Percentiles rank a stretch among this genome's conserved stretches.
Evolutionary conservation across 495 filamentous ascomycete species (phyloP).

Genomic region (Recurvomyces mirabilis): DNA sequence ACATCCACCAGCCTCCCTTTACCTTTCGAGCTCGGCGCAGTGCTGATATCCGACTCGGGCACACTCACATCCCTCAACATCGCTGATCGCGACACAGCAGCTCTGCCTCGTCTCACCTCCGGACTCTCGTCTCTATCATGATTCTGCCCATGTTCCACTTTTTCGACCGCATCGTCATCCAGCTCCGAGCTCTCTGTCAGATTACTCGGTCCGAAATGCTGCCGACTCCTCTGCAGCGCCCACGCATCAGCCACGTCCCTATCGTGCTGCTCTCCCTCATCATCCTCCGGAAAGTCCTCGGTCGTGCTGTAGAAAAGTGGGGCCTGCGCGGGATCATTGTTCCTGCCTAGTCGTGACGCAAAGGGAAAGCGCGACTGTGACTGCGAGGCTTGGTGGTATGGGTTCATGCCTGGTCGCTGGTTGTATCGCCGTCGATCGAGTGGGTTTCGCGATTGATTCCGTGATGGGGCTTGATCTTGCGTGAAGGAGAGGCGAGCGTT

Average conservation of each 20-base stretch:
- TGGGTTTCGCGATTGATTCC: slow-evolving; percentile 34
- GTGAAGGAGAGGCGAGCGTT: slow-evolving; percentile 70
- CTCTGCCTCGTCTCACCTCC: slow-evolving; percentile 23
- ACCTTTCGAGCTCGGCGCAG: slow-evolving; percentile 41
- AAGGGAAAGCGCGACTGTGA: slow-evolving; percentile 71
- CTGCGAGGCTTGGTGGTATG: slow-evolving; percentile 46
- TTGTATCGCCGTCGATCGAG: slow-evolving; percentile 40
- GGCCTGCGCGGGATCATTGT: slow-evolving; percentile 48
- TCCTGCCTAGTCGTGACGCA: slow-evolving; percentile 28
- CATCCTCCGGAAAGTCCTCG: slow-evolving; percentile 72
- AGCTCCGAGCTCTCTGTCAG: slow-evolving; percentile 72
- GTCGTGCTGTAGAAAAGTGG: slow-evolving; percentile 79
- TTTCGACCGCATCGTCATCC: slow-evolving; percentile 47
- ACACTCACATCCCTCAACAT: slow-evolving; percentile 27
- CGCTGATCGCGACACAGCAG: slow-evolving; percentile 27
- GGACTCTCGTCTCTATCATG: slow-evolving; percentile 23
- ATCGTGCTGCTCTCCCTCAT: slow-evolving; percentile 83
- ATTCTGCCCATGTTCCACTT: slow-evolving; percentile 21
- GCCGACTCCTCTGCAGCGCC: slow-evolving; percentile 76
- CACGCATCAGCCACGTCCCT: slow-evolving; percentile 88
- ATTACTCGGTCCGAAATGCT: slow-evolving; percentile 70
- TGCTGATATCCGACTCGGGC: slow-evolving; percentile 28
- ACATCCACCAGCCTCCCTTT: slow-evolving; percentile 77
- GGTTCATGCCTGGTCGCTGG: slow-evolving; percentile 31
- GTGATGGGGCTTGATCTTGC: slow-evolving; percentile 39